Conservation (phyloP, 2,329 filamentous ascomycete species). For the Cadophora gregata region DNA sequence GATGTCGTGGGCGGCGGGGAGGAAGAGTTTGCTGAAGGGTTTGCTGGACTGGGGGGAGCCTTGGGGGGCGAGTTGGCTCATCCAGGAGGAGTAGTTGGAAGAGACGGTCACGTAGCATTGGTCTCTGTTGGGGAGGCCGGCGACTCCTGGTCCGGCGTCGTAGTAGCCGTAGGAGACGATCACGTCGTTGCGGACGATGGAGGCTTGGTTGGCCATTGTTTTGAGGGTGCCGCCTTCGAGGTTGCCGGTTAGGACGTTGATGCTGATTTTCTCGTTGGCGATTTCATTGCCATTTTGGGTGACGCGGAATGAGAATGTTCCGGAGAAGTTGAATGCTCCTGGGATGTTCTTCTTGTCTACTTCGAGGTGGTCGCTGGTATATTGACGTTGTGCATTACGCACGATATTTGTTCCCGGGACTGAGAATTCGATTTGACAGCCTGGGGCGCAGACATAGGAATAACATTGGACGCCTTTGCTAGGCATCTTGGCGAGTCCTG, state of each 20-base stretch:
- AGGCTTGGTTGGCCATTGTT: constrained; percentile 35
- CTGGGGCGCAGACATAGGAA: constrained; percentile 49
- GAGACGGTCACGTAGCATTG: constrained; percentile 54
- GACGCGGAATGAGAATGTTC: constrained; percentile 52
- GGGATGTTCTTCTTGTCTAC: constrained; percentile 52
- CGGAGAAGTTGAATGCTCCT: constrained; percentile 50
- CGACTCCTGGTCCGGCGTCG: constrained; percentile 52
- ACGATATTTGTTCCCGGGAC: constrained; percentile 49
- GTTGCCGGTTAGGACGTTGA: constrained; percentile 54
- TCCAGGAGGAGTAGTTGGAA: constrained; percentile 51
- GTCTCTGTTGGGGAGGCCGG: constrained; percentile 50
- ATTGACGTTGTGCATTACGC: constrained; percentile 45
- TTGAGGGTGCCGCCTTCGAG: constrained; percentile 48
- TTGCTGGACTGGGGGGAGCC: constrained; percentile 48
- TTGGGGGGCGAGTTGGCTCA: constrained; percentile 49
- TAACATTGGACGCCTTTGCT: constrained; percentile 50
- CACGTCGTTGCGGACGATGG: constrained; percentile 44
- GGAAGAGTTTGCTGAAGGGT: constrained; percentile 51
- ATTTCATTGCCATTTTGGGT: constrained; percentile 49
- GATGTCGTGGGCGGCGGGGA: constrained; percentile 54
- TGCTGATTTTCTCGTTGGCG: constrained; percentile 51
- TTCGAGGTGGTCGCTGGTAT: constrained; percentile 50
- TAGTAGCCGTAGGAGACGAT: constrained; percentile 56
- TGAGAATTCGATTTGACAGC: constrained; percentile 51
- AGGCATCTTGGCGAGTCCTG: constrained; percentile 45